These are phyloP conservation scores for Aspergillus sp. DNA, from an alignment of 2,329 filamentous ascomycete genomes.

Conservation along the genomic window DNA sequence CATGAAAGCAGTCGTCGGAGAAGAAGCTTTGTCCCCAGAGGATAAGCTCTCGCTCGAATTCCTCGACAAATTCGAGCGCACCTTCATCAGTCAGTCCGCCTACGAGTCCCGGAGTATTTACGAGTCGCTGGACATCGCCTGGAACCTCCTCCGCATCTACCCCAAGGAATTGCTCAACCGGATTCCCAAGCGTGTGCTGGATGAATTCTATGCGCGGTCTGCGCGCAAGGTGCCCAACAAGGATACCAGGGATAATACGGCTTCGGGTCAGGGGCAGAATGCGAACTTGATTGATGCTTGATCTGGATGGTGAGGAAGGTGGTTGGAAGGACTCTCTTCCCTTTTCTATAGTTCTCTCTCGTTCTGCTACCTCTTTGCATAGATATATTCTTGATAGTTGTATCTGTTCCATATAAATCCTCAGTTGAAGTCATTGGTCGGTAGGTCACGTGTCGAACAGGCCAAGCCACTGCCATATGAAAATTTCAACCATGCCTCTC, in stretches of 20 bases:
- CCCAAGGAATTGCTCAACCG: slow-evolving; percentile 97
- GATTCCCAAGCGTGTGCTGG: slow-evolving; percentile 72
- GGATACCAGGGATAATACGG: slow-evolving; percentile 40
- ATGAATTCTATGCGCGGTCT: slow-evolving; percentile 69
- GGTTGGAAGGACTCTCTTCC: too few species aligned
- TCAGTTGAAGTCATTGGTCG: too few species aligned
- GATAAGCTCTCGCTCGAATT: slow-evolving; percentile 98
- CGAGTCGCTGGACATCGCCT: slow-evolving; percentile 91
- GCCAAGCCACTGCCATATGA: too few species aligned
- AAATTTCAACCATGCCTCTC: too few species aligned
- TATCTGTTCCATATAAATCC: too few species aligned
- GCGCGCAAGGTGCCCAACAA: slow-evolving; percentile 38
- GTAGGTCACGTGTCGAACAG: too few species aligned
- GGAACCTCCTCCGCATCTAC: slow-evolving; percentile 93
- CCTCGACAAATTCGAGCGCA: slow-evolving; percentile 94
- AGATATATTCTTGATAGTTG: too few species aligned
- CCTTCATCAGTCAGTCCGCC: slow-evolving; percentile 82
- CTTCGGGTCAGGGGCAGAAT: slow-evolving; percentile 14
- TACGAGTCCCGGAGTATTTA: slow-evolving; percentile 89
- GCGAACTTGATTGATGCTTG: slow-evolving; percentile 34
- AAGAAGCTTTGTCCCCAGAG: slow-evolving; percentile 89
- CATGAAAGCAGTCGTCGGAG: slow-evolving; percentile 99
- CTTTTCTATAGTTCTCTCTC: slow-evolving; percentile 1
- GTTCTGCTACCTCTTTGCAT: too few species aligned
- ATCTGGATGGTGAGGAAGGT: too few species aligned